These are phyloP conservation scores for Erigeron canadensis DNA, from an alignment of 129 eudicot genomes.

Conservation along the genomic window DNA sequence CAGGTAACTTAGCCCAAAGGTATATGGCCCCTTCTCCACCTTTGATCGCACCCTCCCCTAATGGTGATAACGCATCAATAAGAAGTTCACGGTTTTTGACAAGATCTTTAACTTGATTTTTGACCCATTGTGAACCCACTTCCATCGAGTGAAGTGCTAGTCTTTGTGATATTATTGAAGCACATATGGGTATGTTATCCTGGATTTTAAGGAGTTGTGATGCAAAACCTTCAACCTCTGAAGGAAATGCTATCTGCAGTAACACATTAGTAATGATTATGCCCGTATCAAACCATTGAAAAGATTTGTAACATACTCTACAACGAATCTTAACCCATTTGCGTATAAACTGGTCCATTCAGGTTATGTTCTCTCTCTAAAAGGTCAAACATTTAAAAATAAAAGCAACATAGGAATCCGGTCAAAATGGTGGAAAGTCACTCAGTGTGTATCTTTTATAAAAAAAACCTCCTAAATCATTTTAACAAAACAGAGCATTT, in stretches of 20 bases:
- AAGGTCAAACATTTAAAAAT: no score
- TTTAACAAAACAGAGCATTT: background rate
- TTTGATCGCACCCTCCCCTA: conserved; percentile 73
- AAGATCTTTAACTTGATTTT: conserved; percentile 69
- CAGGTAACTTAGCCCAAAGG: conserved; percentile 93
- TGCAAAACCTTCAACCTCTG: conserved; percentile 74
- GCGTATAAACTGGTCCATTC: no score
- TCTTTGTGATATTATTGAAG: conserved; percentile 82
- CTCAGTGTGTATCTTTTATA: no score
- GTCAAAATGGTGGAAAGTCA: no score
- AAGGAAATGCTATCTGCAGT: conserved; percentile 91
- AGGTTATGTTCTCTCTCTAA: no score
- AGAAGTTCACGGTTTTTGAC: conserved; percentile 63
- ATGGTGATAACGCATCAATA: conserved; percentile 68
- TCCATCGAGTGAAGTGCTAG: conserved; percentile 82
- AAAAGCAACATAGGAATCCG: no score
- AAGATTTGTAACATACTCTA: background rate
- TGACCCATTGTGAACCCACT: conserved; percentile 86
- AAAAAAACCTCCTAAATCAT: background rate
- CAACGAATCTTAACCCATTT: no score
- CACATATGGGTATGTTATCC: conserved; percentile 98
- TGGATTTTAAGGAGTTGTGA: conserved; percentile 84
- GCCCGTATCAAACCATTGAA: background rate
- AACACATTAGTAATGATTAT: background rate
- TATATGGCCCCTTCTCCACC: conserved; percentile 99